Evolutionary conservation across 306 rosid species (phyloP).

Genomic region (Chamaecrista fasciculata): DNA sequence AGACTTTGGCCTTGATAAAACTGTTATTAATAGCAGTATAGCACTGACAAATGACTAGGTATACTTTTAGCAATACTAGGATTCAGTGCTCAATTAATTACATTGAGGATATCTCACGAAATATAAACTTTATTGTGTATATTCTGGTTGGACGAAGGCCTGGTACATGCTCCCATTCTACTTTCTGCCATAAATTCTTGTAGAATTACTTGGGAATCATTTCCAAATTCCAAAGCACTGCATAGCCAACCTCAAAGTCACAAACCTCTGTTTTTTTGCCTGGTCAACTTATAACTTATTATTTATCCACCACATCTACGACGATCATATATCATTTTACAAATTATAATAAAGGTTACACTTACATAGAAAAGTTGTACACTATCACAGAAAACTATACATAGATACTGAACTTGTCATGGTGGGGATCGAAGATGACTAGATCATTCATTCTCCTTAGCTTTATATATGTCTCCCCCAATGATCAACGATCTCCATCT

Average conservation of each 20-base stretch:
- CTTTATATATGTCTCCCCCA: background rate
- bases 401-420: conserved; percentile 4
- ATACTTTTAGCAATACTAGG: too few species aligned
- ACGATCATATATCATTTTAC: background rate
- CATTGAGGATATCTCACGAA: background rate
- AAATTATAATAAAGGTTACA: conserved; percentile 7
- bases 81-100: background rate
- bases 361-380: conserved; percentile 5
- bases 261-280: conserved; percentile 27
- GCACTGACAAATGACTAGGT: background rate
- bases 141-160: background rate
- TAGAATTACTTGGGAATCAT: background rate
- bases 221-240: conserved; percentile 4
- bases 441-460: too few species aligned
- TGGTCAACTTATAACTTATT: conserved; percentile 22
- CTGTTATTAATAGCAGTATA: too few species aligned
- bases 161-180: background rate
- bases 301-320: conserved; percentile 1
- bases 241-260: conserved; percentile 22
- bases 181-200: background rate
- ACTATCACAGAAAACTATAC: conserved; percentile 10
- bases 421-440: conserved; percentile 21
- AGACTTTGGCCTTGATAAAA: too few species aligned
- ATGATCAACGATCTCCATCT: background rate
- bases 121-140: background rate